Evolutionary conservation across 495 filamentous ascomycete genomes (phyloP).

Genomic region (Talaromyces stipitatus): DNA sequence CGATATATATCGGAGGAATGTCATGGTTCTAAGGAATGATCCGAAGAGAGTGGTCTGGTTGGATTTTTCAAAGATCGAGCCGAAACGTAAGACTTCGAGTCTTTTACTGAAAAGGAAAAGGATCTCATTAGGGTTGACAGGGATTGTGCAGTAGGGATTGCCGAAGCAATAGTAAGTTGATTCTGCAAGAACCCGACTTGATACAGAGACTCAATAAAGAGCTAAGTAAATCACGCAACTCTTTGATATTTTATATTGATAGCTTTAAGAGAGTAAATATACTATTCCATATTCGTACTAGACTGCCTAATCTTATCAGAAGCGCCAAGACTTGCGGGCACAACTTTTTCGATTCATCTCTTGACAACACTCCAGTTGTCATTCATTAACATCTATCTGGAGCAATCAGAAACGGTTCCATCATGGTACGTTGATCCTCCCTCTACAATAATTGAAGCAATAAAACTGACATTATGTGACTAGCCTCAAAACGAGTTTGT

Average conservation of each 20-base stretch:
- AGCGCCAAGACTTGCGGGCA: slow-evolving; percentile 3
- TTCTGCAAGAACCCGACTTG: no score
- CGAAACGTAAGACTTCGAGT: slow-evolving; percentile 1
- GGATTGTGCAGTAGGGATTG: background rate
- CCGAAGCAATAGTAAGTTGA: slow-evolving; percentile 2
- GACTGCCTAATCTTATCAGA: background rate
- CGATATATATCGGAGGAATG: slow-evolving; percentile 9
- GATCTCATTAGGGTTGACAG: background rate
- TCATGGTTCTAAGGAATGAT: slow-evolving; percentile 10
- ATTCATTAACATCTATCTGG: background rate
- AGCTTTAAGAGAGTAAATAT: no score
- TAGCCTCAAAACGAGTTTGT: slow-evolving; percentile 79
- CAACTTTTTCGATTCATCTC: background rate
- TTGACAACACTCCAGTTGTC: background rate
- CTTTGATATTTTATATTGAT: background rate
- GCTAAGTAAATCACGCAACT: background rate
- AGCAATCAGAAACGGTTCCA: background rate
- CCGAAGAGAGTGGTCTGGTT: slow-evolving; percentile 11
- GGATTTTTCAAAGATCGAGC: slow-evolving; percentile 13
- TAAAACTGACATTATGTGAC: no score
- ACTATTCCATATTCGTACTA: background rate
- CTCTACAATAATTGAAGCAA: no score
- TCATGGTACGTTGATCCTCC: background rate
- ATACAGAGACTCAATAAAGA: background rate
- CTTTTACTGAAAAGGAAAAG: background rate